A percentile compares a stretch with the other conserved stretches of the same genome.
Evolutionary conservation across 768 basidiomycete species (phyloP).

Genomic region (Lyophyllum semitale): DNA sequence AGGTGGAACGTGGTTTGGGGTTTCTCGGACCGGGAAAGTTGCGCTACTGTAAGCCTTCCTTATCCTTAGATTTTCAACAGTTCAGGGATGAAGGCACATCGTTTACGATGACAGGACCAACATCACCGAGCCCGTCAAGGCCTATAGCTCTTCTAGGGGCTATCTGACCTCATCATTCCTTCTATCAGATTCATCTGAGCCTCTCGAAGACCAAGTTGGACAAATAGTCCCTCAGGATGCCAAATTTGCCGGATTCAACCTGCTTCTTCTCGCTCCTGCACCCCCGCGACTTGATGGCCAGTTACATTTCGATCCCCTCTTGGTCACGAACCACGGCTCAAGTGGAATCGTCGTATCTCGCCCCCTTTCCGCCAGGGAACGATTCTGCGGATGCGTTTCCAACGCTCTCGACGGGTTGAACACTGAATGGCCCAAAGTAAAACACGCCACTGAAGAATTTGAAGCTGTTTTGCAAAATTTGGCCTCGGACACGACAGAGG

Average conservation of each 20-base stretch:
- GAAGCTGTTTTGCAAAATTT: constrained; percentile 40
- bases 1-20: constrained; percentile 84
- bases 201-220: constrained; percentile 51
- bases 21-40: constrained; percentile 63
- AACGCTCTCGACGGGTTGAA: constrained; percentile 73
- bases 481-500: constrained; percentile 43
- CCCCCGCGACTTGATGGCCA: constrained; percentile 22
- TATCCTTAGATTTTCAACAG: constrained; percentile 5
- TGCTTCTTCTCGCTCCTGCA: constrained; percentile 62
- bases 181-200: constrained; percentile 45
- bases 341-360: constrained; percentile 60
- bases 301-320: constrained; percentile 51
- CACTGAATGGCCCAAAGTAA: constrained; percentile 74
- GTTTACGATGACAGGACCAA: constrained; percentile 64
- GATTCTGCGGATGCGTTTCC: constrained; percentile 61
- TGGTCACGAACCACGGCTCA: constrained; percentile 73
- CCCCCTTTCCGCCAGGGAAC: constrained; percentile 50
- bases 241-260: constrained; percentile 79
- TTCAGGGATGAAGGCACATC: constrained; percentile 17
- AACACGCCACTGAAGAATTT: constrained; percentile 54
- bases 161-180: constrained; percentile 69
- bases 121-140: constrained; percentile 67
- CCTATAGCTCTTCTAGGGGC: constrained; percentile 65
- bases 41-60: constrained; percentile 64
- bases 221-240: constrained; percentile 48